Conservation (phyloP, 257 asterid genomes). For the Eustoma russellianum region DNA sequence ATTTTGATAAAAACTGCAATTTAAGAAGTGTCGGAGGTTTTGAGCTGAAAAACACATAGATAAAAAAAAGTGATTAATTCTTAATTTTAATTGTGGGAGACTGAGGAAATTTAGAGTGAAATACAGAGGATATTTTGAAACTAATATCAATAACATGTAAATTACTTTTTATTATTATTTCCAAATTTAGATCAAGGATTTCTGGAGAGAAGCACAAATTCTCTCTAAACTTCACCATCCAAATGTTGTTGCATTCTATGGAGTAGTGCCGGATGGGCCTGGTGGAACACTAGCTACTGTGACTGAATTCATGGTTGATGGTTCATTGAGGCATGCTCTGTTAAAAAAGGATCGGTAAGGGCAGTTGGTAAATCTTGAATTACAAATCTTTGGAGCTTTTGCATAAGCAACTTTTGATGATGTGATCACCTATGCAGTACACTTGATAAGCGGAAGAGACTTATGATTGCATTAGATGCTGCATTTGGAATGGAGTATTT, state of each 20-base stretch:
- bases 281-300: constrained; percentile 80
- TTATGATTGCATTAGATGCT: constrained; percentile 62
- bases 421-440: constrained; percentile 28
- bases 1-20: too few relatives aligned
- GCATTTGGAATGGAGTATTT: constrained; percentile 47
- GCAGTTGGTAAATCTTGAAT: constrained; percentile 6
- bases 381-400: background rate
- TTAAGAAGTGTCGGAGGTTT: too few relatives aligned
- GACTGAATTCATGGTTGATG: constrained; percentile 74
- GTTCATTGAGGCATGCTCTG: constrained; percentile 67
- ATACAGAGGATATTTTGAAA: too few relatives aligned
- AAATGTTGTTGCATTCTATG: constrained; percentile 78
- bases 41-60: too few relatives aligned
- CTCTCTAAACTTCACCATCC: constrained; percentile 88
- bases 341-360: constrained; percentile 61
- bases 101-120: too few relatives aligned
- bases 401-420: constrained; percentile 5
- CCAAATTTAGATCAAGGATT: constrained; percentile 52
- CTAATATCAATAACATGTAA: too few relatives aligned
- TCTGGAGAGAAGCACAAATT: constrained; percentile 91
- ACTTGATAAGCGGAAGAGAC: constrained; percentile 59
- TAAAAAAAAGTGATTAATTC: too few relatives aligned
- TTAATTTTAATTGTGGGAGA: too few relatives aligned
- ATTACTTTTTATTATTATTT: background rate
- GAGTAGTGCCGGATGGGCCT: constrained; percentile 88